A percentile compares a stretch with the other conserved stretches of the same genome.
Evolutionary conservation across 2,329 filamentous ascomycete species (phyloP).

Genomic region (Aspergillus phoenicis): DNA sequence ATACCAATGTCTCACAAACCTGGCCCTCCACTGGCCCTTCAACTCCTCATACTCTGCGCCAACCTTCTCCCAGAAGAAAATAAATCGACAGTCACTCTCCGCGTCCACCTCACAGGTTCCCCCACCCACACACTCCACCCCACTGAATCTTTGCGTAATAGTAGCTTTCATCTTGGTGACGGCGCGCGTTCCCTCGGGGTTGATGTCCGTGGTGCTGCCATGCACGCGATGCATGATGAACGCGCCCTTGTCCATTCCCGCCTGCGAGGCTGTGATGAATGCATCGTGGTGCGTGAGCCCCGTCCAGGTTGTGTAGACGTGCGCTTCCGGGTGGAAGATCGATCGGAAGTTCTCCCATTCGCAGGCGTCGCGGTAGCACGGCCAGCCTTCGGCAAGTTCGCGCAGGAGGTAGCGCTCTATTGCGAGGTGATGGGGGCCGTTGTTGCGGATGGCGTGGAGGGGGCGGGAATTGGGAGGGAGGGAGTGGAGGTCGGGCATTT

Average conservation of each 20-base stretch:
- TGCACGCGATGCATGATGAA: conserved; percentile 61
- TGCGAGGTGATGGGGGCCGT: conserved; percentile 48
- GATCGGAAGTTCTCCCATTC: conserved; percentile 57
- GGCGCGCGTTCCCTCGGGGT: conserved; percentile 41
- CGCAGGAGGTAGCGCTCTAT: conserved; percentile 52
- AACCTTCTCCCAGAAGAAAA: conserved; percentile 50
- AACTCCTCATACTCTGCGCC: neutral
- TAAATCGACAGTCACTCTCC: conserved; percentile 52
- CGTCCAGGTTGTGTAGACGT: conserved; percentile 57
- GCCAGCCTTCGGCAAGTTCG: conserved; percentile 55
- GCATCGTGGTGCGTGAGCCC: conserved; percentile 45
- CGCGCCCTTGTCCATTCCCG: conserved; percentile 54
- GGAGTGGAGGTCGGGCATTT: conserved; percentile 36
- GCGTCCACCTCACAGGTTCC: conserved; percentile 49
- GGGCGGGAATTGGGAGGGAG: conserved; percentile 43
- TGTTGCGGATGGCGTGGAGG: conserved; percentile 48
- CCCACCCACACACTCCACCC: conserved; percentile 22
- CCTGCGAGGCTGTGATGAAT: conserved; percentile 55
- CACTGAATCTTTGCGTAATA: conserved; percentile 52
- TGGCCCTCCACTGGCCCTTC: conserved; percentile 47
- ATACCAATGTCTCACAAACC: conserved; percentile 54
- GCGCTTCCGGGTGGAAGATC: conserved; percentile 53
- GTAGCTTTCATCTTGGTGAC: conserved; percentile 56
- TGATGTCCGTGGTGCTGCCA: conserved; percentile 49
- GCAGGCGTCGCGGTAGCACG: conserved; percentile 52